phyloP scores from a whole-genome alignment of 108 stramenopile species.

The Bacterosira constricta region DNA sequence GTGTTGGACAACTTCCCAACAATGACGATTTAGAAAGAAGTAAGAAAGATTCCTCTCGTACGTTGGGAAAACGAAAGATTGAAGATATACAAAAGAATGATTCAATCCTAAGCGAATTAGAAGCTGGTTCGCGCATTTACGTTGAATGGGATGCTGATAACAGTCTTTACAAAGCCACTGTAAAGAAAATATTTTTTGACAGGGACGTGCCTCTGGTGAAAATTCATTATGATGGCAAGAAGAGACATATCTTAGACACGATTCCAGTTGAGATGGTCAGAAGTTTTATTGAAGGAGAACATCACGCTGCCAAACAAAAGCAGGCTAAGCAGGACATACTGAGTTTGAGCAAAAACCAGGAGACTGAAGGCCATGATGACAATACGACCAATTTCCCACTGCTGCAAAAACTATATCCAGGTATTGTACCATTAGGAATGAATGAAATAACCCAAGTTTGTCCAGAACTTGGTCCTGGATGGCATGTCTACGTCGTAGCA shows the following conservation, averaged over 20 bases:
- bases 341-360: not conserved
- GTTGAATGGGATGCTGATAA: constrained; percentile 31
- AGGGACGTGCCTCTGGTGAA: constrained; percentile 8
- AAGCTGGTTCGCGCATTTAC: constrained; percentile 21
- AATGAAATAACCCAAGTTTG: not conserved
- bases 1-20: constrained; percentile 2
- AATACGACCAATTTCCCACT: constrained; percentile 2
- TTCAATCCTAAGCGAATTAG: not conserved
- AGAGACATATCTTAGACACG: constrained; percentile 32
- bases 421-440: not conserved
- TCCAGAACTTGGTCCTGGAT: constrained; percentile 23
- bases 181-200: constrained; percentile 25
- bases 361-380: not conserved
- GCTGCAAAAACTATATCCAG: not conserved
- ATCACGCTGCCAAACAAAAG: too few species aligned
- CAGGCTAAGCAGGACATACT: not conserved
- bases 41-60: not conserved
- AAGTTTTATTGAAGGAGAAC: constrained; percentile 19
- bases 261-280: constrained; percentile 17
- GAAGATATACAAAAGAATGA: not conserved
- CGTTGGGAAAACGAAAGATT: not conserved
- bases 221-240: constrained; percentile 48
- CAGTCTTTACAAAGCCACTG: constrained; percentile 36
- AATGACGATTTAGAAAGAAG: not conserved
- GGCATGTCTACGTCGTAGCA: constrained; percentile 8